Evolutionary conservation across 805 yeast species (phyloP), one percentile per base, ranked within the genome.

Genomic region (Yamadazyma endophytica): DNA sequence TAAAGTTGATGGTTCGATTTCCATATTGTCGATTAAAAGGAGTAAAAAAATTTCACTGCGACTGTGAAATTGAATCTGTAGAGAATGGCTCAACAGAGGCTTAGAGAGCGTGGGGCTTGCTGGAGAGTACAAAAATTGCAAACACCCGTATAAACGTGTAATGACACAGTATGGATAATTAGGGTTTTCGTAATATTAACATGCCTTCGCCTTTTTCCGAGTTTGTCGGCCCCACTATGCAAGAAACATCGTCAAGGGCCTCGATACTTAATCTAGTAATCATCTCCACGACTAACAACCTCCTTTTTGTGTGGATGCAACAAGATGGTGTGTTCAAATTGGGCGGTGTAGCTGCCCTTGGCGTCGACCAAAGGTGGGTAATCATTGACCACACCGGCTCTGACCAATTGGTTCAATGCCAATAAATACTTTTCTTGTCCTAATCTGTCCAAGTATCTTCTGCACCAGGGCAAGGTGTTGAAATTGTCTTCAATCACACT

Each of bases 391-490:
- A 84, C 64, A 4, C 96, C 97, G 6, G 82, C 74, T 54, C 78
- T 79, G 32, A 87, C 95, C 52, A 92, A 69, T 47, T 77, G 82
- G 61, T 83, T 87, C 58, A 92, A 72, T 5, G 95, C 96, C 46
- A 85, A 67, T 36, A 90, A 66, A 50, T 92, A 90, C 62, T 88
- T 89, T 27, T 88, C 96, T 54, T 90, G 94, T 11, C 96, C 97
- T 4, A 84, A 50, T 43, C 94, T 73, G 53, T 92, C 99, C 53
- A 92, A 67, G 54, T 92, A 92, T 49, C 99, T 73, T 47, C 97
- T 81, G 65, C 98, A 92, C 77, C 89, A 92, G 3, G 99, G 97
- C 45, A 92, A 68, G 0, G 97, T 87, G 26, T 97, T 97, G 52
- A 92, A 92, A 47, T 84, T 77, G 35, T 73, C 68, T 52, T 87